These are phyloP conservation scores for Tulasnella sp. DNA, from an alignment of 768 basidiomycete species.

Conservation along the genomic window DNA sequence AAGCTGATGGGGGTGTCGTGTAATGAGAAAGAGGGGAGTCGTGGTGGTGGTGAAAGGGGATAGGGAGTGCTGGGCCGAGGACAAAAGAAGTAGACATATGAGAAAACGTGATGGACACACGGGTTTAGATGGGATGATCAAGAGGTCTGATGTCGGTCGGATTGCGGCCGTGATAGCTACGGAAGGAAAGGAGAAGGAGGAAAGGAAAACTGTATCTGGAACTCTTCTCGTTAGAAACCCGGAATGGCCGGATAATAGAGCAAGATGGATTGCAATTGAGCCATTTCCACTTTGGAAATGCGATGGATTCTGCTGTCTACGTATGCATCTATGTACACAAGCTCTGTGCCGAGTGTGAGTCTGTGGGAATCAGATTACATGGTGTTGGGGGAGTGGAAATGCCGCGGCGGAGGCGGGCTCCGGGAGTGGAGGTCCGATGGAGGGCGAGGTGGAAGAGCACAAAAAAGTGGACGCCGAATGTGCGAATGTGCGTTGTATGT, in stretches of 20 bases:
- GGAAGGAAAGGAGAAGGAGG: background rate
- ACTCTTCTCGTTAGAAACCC: background rate
- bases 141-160: slow-evolving; percentile 8
- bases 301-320: background rate
- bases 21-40: background rate
- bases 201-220: background rate
- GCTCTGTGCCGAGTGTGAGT: background rate
- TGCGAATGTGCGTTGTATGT: background rate
- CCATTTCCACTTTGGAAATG: background rate
- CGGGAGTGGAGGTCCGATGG: slow-evolving; percentile 4
- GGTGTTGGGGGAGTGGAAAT: background rate
- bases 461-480: background rate
- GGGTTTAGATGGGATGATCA: background rate
- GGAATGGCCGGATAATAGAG: background rate
- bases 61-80: background rate
- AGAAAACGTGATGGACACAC: background rate
- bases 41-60: background rate
- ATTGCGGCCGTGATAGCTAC: background rate
- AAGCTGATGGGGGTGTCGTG: background rate
- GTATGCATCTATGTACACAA: background rate
- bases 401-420: background rate
- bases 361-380: background rate
- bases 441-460: background rate
- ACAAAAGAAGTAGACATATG: background rate
- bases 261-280: background rate